Evolutionary conservation across 1,139 yeast genomes (phyloP).

Genomic region (Pneumocystis carinii): DNA sequence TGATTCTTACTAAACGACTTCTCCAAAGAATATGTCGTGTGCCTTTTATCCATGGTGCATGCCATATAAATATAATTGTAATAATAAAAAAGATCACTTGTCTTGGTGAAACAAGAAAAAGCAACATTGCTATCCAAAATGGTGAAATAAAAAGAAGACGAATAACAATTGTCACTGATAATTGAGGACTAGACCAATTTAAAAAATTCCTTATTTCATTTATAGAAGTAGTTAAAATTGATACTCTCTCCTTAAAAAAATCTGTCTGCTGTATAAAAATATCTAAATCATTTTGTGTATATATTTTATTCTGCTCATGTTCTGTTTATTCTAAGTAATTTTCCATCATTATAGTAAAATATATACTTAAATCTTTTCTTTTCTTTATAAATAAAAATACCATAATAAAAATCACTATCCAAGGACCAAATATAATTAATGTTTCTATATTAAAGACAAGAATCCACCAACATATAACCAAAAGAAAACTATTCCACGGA

Average conservation of each 20-base stretch:
- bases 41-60: slow-evolving; percentile 8
- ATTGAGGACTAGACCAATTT: background rate
- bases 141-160: background rate
- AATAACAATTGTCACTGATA: background rate
- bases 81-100: background rate
- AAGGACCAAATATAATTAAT: background rate
- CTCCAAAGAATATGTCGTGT: slow-evolving; percentile 10
- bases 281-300: background rate
- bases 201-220: background rate
- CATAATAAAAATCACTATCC: background rate
- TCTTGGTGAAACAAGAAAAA: background rate
- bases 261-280: background rate
- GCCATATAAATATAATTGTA: slow-evolving; percentile 5
- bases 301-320: background rate
- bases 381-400: background rate
- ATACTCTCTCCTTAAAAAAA: background rate
- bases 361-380: background rate
- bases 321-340: background rate
- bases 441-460: background rate
- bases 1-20: slow-evolving; percentile 4
- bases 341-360: background rate
- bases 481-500: background rate
- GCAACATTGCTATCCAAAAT: background rate
- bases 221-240: background rate
- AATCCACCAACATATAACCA: background rate